Percentiles rank a stretch among this genome's conserved stretches.
These are phyloP conservation scores for Metschnikowia lunata DNA, from an alignment of 805 yeast species.

Conservation along the genomic window DNA sequence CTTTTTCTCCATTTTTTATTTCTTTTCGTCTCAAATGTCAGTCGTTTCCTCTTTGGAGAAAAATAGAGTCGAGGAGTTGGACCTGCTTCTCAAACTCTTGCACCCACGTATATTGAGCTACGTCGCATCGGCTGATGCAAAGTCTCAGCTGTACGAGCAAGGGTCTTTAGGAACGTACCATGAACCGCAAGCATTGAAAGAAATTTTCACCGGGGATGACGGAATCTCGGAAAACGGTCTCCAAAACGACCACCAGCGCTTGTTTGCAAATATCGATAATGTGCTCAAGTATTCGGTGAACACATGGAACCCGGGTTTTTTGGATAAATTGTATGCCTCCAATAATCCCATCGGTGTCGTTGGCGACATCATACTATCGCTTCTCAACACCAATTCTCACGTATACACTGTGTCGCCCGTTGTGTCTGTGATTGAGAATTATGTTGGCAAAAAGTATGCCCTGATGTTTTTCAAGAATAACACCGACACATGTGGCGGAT, in stretches of 20 bases:
- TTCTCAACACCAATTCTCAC: constrained; percentile 78
- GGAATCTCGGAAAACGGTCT: constrained; percentile 25
- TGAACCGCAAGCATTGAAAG: constrained; percentile 46
- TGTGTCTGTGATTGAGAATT: constrained; percentile 68
- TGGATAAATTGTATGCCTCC: constrained; percentile 82
- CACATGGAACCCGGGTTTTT: constrained; percentile 84
- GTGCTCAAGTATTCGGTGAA: constrained; percentile 66
- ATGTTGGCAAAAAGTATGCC: constrained; percentile 66
- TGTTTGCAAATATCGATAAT: constrained; percentile 48
- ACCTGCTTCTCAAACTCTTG: constrained; percentile 46
- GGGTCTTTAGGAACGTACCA: constrained; percentile 49
- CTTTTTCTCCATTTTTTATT: no score
- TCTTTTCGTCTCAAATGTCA: constrained; percentile 1
- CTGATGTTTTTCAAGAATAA: constrained; percentile 45
- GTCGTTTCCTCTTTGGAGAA: constrained; percentile 35
- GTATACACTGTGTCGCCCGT: constrained; percentile 85
- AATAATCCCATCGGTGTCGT: constrained; percentile 81
- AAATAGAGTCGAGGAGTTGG: constrained; percentile 54
- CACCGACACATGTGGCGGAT: constrained; percentile 63
- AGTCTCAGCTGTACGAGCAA: constrained; percentile 25
- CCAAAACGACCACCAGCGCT: constrained; percentile 36
- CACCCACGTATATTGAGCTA: constrained; percentile 50
- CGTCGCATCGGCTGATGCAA: constrained; percentile 44
- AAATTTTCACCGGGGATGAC: constrained; percentile 30
- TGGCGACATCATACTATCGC: constrained; percentile 62